phyloP scores from a whole-genome alignment of 352 stramenopile species.

The Globisporangium paddicum region DNA sequence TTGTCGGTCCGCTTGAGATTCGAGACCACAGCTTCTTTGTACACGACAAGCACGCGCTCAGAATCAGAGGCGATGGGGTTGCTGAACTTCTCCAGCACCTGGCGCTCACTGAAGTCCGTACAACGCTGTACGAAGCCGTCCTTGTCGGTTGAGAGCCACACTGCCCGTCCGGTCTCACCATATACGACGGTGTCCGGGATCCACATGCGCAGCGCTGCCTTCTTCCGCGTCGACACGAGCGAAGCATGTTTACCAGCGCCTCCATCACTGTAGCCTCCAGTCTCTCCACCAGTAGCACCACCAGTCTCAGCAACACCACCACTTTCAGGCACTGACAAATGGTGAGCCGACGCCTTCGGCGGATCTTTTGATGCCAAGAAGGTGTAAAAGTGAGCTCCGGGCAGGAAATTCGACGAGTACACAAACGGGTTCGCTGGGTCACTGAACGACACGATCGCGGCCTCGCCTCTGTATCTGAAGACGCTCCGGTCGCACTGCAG shows the following conservation, averaged over 20 bases:
- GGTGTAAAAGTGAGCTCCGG: constrained; percentile 75
- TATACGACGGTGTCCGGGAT: constrained; percentile 82
- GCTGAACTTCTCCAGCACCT: constrained; percentile 68
- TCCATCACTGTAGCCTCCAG: not conserved
- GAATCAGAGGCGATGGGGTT: constrained; percentile 24
- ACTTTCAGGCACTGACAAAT: not conserved
- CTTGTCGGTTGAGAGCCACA: constrained; percentile 73
- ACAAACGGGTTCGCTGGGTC: constrained; percentile 40
- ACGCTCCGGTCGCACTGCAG: constrained; percentile 22
- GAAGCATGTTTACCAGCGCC: not conserved
- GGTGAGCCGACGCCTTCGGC: not conserved
- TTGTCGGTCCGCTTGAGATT: constrained; percentile 11
- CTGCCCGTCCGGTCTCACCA: constrained; percentile 57
- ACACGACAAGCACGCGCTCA: constrained; percentile 46
- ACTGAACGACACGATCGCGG: constrained; percentile 54
- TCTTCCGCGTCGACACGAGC: constrained; percentile 11
- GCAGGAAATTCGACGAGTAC: constrained; percentile 67
- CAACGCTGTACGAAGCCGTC: constrained; percentile 57
- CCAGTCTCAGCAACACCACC: not conserved
- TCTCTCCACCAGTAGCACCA: not conserved
- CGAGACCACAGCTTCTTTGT: constrained; percentile 55
- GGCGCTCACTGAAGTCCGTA: constrained; percentile 65
- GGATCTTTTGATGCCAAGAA: constrained; percentile 58
- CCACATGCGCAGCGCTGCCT: constrained; percentile 44
- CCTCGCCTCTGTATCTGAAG: constrained; percentile 50